Conservation (phyloP, 176 grass and related monocot genomes). For the Pontederia paniculata region DNA sequence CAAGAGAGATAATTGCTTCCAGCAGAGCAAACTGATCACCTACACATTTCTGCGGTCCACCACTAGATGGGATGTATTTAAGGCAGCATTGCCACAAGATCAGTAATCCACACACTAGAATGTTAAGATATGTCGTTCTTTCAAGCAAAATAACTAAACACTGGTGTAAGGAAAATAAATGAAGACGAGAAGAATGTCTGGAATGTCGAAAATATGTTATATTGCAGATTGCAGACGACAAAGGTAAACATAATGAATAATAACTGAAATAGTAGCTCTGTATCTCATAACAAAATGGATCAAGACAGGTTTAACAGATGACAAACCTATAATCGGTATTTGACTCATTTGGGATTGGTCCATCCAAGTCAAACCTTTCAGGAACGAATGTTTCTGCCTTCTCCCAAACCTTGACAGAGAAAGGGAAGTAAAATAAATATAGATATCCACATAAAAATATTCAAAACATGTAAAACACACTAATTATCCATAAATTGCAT, state of each 20-base stretch:
- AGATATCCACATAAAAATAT: neutral
- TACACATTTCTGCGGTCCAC: slow-evolving; percentile 96
- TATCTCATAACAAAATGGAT: neutral
- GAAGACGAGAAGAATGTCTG: too few species aligned
- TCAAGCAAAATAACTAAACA: too few species aligned
- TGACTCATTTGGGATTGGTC: slow-evolving; percentile 78
- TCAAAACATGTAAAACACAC: neutral
- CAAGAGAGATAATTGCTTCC: slow-evolving; percentile 87
- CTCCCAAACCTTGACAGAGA: slow-evolving; percentile 86
- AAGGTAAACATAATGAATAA: too few species aligned
- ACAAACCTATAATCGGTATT: slow-evolving; percentile 87
- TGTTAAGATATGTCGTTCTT: too few species aligned
- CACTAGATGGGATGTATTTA: slow-evolving; percentile 95
- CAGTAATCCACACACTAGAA: too few species aligned
- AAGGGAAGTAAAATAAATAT: slow-evolving; percentile 2
- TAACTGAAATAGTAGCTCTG: slow-evolving; percentile 7
- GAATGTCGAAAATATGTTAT: too few species aligned
- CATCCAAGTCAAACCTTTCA: slow-evolving; percentile 86
- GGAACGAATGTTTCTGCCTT: slow-evolving; percentile 76
- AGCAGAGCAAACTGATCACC: slow-evolving; percentile 94
- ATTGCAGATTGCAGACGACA: too few species aligned
- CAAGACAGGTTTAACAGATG: neutral
- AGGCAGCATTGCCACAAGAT: slow-evolving; percentile 5
- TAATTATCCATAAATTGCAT: neutral
- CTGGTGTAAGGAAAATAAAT: too few species aligned